Evolutionary conservation across 805 yeast genomes (phyloP).

Genomic region (Kodamaea sagamina): DNA sequence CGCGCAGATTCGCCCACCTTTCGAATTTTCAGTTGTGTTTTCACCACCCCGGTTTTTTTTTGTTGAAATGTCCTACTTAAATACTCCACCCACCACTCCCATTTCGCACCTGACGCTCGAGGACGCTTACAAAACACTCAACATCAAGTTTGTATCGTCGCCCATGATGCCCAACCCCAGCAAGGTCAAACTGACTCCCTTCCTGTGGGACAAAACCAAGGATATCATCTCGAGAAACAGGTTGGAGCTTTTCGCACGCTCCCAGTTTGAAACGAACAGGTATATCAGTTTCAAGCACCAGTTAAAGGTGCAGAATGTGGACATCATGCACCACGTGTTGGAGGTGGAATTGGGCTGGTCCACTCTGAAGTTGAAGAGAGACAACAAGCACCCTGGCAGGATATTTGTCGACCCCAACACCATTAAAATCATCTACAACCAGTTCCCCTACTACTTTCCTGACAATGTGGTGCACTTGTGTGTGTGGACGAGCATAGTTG

Average conservation of each 20-base stretch:
- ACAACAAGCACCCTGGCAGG: slow-evolving; percentile 34
- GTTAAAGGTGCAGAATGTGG: slow-evolving; percentile 34
- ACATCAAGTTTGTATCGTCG: slow-evolving; percentile 26
- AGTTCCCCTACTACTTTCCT: slow-evolving; percentile 67
- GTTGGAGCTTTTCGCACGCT: slow-evolving; percentile 52
- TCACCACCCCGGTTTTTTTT: background rate
- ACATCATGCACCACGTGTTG: slow-evolving; percentile 52
- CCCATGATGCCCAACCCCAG: slow-evolving; percentile 42
- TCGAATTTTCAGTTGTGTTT: too few species aligned
- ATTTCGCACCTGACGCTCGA: slow-evolving; percentile 13
- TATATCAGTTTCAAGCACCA: slow-evolving; percentile 50
- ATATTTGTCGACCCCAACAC: slow-evolving; percentile 44
- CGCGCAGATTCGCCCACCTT: too few species aligned
- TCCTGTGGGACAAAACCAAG: slow-evolving; percentile 48
- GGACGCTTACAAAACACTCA: slow-evolving; percentile 16
- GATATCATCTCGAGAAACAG: slow-evolving; percentile 42
- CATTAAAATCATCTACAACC: slow-evolving; percentile 52
- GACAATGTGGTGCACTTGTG: slow-evolving; percentile 56
- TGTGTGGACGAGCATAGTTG: slow-evolving; percentile 64
- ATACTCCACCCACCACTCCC: slow-evolving; percentile 19
- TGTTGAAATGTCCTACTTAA: slow-evolving; percentile 14
- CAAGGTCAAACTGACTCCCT: slow-evolving; percentile 38
- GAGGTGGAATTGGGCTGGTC: slow-evolving; percentile 54
- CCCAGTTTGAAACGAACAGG: slow-evolving; percentile 40
- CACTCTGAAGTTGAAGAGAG: slow-evolving; percentile 28